Evolutionary conservation across 305 asterid species (phyloP), one percentile per base, ranked within the genome.

Genomic region (Striga hermonthica): DNA sequence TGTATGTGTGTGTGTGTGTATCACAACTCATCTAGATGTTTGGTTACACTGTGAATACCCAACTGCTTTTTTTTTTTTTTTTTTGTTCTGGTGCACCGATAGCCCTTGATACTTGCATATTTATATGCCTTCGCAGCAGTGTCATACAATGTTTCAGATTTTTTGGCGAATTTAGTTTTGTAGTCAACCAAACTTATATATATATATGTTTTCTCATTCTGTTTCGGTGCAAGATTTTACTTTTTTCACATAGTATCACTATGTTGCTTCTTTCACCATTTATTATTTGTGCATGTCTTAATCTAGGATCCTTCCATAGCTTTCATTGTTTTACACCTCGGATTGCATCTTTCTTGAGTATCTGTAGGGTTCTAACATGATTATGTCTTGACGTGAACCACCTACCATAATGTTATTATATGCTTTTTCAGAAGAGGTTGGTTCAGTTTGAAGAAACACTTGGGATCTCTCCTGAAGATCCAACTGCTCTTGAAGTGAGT

Each of bases 401-500:
- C 54, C 45, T 44, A 60, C 39, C 44, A 39, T 65, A 14, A 39
- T 48, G 9, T 66, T 60, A 57, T 75, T 54, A 50, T 74, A 50
- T 74, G 64, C 12, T 65, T 82, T 77, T 81, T 79, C 88, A 92
- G 98, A 77, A 79, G 75, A 78, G 81, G 80, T 84, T 92, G 77
- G 78, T 74, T 81, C 87, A 83, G 70, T 87, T 85, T 68, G 90
- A 92, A 80, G 87, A 76, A 73, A 79, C 84, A 66, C 93, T 89
- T 71, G 80, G 66, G 22, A 69, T 65, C 64, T 77, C 84, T 48
- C 90, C 88, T 37, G 95, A 84, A 67, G 97, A 92, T 79, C 69
- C 91, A 62, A 69, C 71, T 68, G 90, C 97, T 45, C 89, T 92
- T 74, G 97, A 89, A 81, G 98, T 87, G 80, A 86, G 96, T 79